phyloP scores from a whole-genome alignment of 2,329 filamentous ascomycete genomes.

The Apiospora malaysiana region DNA sequence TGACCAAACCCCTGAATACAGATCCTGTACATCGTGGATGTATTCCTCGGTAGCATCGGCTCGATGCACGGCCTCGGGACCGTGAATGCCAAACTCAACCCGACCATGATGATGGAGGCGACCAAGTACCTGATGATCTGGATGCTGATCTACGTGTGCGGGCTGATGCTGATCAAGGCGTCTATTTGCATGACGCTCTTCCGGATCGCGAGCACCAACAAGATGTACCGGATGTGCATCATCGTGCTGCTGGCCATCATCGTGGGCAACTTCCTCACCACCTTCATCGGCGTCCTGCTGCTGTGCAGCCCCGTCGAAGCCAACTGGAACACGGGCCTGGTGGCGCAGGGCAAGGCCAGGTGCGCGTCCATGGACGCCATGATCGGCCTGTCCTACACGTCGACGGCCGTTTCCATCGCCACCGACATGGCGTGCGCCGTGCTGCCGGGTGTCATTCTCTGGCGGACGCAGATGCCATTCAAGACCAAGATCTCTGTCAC shows the following conservation, averaged over 20 bases:
- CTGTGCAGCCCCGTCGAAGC: slow-evolving; percentile 40
- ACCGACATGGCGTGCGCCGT: slow-evolving; percentile 41
- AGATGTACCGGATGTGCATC: slow-evolving; percentile 30
- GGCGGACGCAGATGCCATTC: slow-evolving; percentile 39
- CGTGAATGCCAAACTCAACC: slow-evolving; percentile 32
- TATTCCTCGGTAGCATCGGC: slow-evolving; percentile 25
- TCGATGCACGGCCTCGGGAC: slow-evolving; percentile 32
- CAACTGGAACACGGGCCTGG: slow-evolving; percentile 38
- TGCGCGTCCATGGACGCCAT: slow-evolving; percentile 33
- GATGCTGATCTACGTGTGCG: slow-evolving; percentile 36
- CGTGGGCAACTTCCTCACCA: slow-evolving; percentile 37
- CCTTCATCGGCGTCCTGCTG: slow-evolving; percentile 39
- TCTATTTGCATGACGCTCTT: slow-evolving; percentile 45
- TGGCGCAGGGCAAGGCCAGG: slow-evolving; percentile 32
- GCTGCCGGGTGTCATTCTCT: slow-evolving; percentile 40
- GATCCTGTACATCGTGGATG: slow-evolving; percentile 26
- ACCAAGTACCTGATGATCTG: slow-evolving; percentile 35
- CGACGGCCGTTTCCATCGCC: slow-evolving; percentile 39
- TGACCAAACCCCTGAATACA: neutral
- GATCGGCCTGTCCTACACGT: slow-evolving; percentile 35
- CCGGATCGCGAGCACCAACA: slow-evolving; percentile 37
- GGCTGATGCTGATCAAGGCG: slow-evolving; percentile 37
- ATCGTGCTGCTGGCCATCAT: slow-evolving; percentile 30
- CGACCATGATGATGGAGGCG: slow-evolving; percentile 28
- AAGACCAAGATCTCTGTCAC: slow-evolving; percentile 32